phyloP scores from a whole-genome alignment of 805 yeast genomes.

The Metschnikowia kofuensis region DNA sequence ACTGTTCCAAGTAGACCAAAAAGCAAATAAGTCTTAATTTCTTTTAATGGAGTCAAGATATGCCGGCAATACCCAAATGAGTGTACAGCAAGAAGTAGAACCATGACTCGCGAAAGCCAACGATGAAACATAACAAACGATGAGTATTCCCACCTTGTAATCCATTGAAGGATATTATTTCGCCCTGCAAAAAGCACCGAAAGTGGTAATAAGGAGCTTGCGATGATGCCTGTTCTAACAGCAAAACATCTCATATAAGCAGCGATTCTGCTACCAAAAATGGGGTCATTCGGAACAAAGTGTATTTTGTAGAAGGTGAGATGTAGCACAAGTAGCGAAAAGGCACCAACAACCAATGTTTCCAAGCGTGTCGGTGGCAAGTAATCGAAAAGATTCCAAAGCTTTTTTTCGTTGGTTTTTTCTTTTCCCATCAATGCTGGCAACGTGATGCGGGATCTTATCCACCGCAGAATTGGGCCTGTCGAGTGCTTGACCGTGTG shows the following conservation, averaged over 20 bases:
- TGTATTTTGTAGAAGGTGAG: conserved; percentile 9
- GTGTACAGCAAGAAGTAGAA: conserved; percentile 45
- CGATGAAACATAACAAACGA: conserved; percentile 58
- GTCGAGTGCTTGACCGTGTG: conserved; percentile 17
- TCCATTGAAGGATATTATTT: conserved; percentile 29
- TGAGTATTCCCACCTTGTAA: conserved; percentile 40
- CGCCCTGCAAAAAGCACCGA: conserved; percentile 19
- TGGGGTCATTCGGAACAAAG: conserved; percentile 14
- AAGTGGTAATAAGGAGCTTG: conserved; percentile 16
- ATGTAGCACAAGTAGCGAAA: conserved; percentile 1
- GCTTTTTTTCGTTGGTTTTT: conserved; percentile 27
- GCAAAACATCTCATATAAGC: conserved; percentile 42
- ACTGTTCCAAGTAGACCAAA: conserved; percentile 41
- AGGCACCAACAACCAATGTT: conserved; percentile 9
- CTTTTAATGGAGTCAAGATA: background rate
- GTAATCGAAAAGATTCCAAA: conserved; percentile 23
- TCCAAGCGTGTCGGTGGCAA: conserved; percentile 23
- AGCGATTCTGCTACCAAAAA: conserved; percentile 19
- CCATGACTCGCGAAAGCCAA: conserved; percentile 48
- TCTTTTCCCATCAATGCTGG: conserved; percentile 37
- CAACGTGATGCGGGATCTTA: conserved; percentile 32
- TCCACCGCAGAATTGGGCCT: conserved; percentile 28
- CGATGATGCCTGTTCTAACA: conserved; percentile 18
- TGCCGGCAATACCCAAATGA: conserved; percentile 17
- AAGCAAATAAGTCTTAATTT: conserved; percentile 18